Conservation (phyloP, 2,329 filamentous ascomycete species). For the Botrytis porri region DNA sequence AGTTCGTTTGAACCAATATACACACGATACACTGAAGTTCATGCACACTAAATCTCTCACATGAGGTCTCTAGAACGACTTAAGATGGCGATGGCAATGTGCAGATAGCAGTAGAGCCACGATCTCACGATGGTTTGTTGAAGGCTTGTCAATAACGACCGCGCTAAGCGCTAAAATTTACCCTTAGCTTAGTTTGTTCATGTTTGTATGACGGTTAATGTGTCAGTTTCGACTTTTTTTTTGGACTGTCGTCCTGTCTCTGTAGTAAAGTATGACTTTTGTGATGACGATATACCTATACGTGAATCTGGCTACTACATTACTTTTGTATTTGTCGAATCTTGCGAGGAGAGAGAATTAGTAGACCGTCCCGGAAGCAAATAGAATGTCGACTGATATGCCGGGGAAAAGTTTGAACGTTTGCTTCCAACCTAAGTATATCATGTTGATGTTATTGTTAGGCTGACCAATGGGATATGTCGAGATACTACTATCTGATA, state of each 20-base stretch:
- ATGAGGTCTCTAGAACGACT: neutral
- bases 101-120: neutral
- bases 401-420: neutral
- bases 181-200: neutral
- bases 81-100: neutral
- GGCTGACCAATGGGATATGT: neutral
- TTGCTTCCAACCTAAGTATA: neutral
- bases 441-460: neutral
- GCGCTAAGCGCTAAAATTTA: neutral
- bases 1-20: neutral
- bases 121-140: neutral
- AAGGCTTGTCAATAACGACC: slow-evolving; percentile 2
- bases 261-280: neutral
- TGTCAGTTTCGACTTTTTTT: neutral
- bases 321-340: neutral
- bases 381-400: neutral
- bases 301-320: neutral
- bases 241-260: neutral
- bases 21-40: neutral
- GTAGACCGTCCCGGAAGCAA: neutral
- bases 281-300: neutral
- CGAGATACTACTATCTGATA: neutral
- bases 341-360: neutral
- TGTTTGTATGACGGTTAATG: neutral
- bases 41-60: neutral